A percentile compares a stretch with the other conserved stretches of the same genome.
These are phyloP conservation scores for Macroventuria anomochaeta DNA, from an alignment of 2,329 filamentous ascomycete species.

Conservation along the genomic window DNA sequence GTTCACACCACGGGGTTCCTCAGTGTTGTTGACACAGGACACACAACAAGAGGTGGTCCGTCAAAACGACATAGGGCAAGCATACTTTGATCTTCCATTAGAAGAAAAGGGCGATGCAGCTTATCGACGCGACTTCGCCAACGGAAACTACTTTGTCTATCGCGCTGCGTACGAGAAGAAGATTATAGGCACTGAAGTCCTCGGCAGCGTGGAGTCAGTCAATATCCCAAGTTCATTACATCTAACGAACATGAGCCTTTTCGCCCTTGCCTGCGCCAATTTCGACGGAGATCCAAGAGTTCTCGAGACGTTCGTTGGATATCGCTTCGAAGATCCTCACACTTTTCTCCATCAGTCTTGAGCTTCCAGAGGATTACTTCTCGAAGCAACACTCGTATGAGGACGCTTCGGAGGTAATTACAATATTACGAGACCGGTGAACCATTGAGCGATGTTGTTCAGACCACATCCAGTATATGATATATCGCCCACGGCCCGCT, in stretches of 20 bases:
- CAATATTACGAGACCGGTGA: too few species aligned
- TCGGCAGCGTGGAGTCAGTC: conserved; percentile 44
- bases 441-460: too few species aligned
- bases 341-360: conserved; percentile 50
- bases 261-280: conserved; percentile 36
- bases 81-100: conserved; percentile 40
- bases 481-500: conserved; percentile 50
- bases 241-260: conserved; percentile 35
- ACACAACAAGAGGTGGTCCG: conserved; percentile 39
- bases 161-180: conserved; percentile 40
- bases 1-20: conserved; percentile 46
- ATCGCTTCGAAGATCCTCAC: conserved; percentile 46
- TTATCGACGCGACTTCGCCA: conserved; percentile 39
- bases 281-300: conserved; percentile 37
- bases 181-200: conserved; percentile 39
- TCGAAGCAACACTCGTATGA: conserved; percentile 47
- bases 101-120: conserved; percentile 38
- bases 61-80: conserved; percentile 43
- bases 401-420: conserved; percentile 34
- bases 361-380: conserved; percentile 49
- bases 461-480: conserved; percentile 54
- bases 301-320: conserved; percentile 34
- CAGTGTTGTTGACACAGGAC: conserved; percentile 39
- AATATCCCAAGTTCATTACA: conserved; percentile 44
- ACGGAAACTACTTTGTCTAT: conserved; percentile 44